Evolutionary conservation across 2,329 filamentous ascomycete species (phyloP), one percentile per base, ranked within the genome.

Genomic region (Aciculosporium take): DNA sequence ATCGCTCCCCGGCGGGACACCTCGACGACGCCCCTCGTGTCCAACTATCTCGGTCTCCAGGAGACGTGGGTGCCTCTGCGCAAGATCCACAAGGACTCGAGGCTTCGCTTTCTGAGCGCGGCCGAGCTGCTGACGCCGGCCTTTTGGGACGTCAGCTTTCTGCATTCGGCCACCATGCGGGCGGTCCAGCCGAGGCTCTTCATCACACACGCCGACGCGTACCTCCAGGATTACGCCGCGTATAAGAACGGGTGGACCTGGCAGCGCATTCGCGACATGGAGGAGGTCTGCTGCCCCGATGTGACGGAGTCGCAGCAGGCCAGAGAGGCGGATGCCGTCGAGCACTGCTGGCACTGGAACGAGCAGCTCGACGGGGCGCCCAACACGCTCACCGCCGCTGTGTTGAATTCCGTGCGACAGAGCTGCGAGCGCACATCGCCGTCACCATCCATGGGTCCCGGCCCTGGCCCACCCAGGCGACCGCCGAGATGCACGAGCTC

Each of bases 51-150:
- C 17, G 83, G 78, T 5, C 65, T 88, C 15, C 69, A 72, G 41
- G 77, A 81, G 33, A 60, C 73, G 0, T 85, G 82, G 71, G 71
- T 88, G n/a, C 84, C 84, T 5, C 64, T 89, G 15, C 74, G 83
- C 39, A 88, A 88, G 56, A 64, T 85, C 3, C 75, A 83, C 54
- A 85, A 81, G 53, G 80, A 85, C 43, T 79, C 79, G 0, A 72
- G 76, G 21, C 67, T 89, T 6, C 74, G 76, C 1, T 87, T 87
- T 50, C 66, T 88, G 9, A 73, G 72, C 5, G 76, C 76, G 1
- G 66, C 75, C 1, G 84, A 88, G 56, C 82, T 88, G 76, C 61
- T 82, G 29, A 86, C 79, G 1, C 75, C 81, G 0, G 72, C 77
- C 1, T 59, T 78, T 3, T 89, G 84, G 84, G 75, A 78, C 39